Evolutionary conservation across 2,329 filamentous ascomycete species (phyloP), one percentile per base, ranked within the genome.

Genomic region (Fusarium oligoseptatum): DNA sequence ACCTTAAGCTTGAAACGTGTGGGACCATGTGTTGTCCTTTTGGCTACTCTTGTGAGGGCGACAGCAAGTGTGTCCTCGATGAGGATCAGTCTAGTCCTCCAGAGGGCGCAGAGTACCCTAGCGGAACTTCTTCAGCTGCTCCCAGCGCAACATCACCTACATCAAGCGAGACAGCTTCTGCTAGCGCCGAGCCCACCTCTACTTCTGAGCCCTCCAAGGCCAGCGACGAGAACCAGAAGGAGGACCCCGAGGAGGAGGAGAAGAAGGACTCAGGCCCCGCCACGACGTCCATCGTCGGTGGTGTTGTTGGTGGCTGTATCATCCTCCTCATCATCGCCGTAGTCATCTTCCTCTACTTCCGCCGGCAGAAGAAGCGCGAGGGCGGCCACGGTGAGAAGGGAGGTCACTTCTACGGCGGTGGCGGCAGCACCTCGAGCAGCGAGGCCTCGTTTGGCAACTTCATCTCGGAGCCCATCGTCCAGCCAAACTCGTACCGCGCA

Each of bases 11-110:
- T 15, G 82, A 84, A 2, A 86, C 82, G 22, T 95, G 93, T 76
- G 91, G 88, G 15, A 80, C 77, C 20, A 81, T 64, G 27, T 95
- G 93, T 82, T 95, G 93, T 79, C 93, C 93, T 0, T 92, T 92
- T 81, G 93, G 93, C 3, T 95, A 92, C 82, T 83, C 85, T 2
- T 95, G 93, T 83, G 82, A 87, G 39, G 80, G 79, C 62, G 55
- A 34, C 15, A 83, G 83, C n/a, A 71, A 84, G 70, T 95, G 93
- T 76, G 80, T 85, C 12, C 85, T 83, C 75, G 81, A 91, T 71
- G 71, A 83, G 17, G 87, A 92, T 77, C 88, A 92, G 77, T 80
- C 82, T 10, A 72, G 80, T 36, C n/a, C 75, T 43, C 84, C 84
- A 24, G 83, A 81, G 64, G 79, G 77, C 2, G 66, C 81, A 2